Percentiles rank a stretch among this genome's conserved stretches.
These are phyloP conservation scores for Trichoderma brevicompactum DNA, from an alignment of 2,329 filamentous ascomycete genomes.

Conservation along the genomic window DNA sequence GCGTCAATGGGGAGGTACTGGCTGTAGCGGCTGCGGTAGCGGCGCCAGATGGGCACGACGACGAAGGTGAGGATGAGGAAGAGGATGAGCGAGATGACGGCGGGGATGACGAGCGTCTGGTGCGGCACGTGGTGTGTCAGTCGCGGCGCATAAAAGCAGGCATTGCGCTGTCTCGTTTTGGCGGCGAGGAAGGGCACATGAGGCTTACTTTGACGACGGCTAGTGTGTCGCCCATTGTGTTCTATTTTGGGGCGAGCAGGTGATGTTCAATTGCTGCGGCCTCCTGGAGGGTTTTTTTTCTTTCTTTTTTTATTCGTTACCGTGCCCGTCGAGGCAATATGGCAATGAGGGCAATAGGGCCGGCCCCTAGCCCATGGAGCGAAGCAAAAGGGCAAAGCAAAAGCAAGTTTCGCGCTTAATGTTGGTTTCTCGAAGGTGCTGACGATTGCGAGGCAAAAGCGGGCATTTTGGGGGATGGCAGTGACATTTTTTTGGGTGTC, in stretches of 20 bases:
- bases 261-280: background rate
- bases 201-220: conserved; percentile 44
- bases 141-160: background rate
- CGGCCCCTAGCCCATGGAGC: conserved; percentile 6
- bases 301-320: background rate
- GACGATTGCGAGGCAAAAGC: background rate
- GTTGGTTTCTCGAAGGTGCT: background rate
- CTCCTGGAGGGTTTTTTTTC: background rate
- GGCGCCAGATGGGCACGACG: conserved; percentile 69
- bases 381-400: background rate
- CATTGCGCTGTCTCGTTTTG: background rate
- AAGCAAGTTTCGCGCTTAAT: background rate
- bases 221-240: conserved; percentile 42
- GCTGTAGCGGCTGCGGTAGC: conserved; percentile 71
- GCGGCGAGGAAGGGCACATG: background rate
- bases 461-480: background rate
- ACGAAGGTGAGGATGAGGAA: conserved; percentile 70
- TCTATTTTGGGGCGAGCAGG: background rate
- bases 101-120: conserved; percentile 72
- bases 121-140: conserved; percentile 27
- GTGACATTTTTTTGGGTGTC: background rate
- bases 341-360: background rate
- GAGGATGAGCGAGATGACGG: conserved; percentile 69
- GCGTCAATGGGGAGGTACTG: conserved; percentile 73
- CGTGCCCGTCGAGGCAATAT: conserved; percentile 7